A percentile compares a stretch with the other conserved stretches of the same genome.
Evolutionary conservation across 345 rosid species (phyloP).

Genomic region (Noccaea caerulescens): DNA sequence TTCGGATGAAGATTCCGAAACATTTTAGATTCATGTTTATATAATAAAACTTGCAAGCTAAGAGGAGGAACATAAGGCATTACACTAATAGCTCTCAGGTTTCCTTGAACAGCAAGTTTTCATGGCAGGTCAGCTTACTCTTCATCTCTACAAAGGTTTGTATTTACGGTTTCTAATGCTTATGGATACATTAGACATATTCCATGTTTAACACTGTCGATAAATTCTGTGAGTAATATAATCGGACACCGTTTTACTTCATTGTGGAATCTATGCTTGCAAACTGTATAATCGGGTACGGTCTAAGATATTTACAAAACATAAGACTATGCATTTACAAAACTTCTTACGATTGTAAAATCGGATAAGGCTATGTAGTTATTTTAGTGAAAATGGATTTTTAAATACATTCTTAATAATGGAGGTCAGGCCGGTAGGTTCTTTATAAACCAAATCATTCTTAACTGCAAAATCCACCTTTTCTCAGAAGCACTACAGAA

Average conservation of each 20-base stretch:
- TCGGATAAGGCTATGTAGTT: too few relatives aligned
- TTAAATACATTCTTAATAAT: too few relatives aligned
- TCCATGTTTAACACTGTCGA: not conserved
- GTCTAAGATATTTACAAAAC: too few relatives aligned
- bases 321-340: too few relatives aligned
- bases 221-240: not conserved
- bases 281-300: too few relatives aligned
- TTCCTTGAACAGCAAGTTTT: slow-evolving; percentile 18
- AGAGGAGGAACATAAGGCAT: slow-evolving; percentile 18
- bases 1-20: slow-evolving; percentile 57
- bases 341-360: too few relatives aligned
- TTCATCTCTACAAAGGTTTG: not conserved
- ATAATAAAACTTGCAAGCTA: slow-evolving; percentile 21
- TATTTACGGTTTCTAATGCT: not conserved
- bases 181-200: not conserved
- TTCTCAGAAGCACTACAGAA: too few relatives aligned
- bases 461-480: too few relatives aligned
- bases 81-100: slow-evolving; percentile 8
- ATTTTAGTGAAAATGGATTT: too few relatives aligned
- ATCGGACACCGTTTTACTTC: not conserved
- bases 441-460: too few relatives aligned
- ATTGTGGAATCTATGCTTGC: too few relatives aligned
- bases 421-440: too few relatives aligned
- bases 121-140: slow-evolving; percentile 3
- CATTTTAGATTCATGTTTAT: slow-evolving; percentile 28